Percentiles rank a stretch among this genome's conserved stretches.
phyloP scores from a whole-genome alignment of 805 yeast genomes.

The Yarrowia sp. region DNA sequence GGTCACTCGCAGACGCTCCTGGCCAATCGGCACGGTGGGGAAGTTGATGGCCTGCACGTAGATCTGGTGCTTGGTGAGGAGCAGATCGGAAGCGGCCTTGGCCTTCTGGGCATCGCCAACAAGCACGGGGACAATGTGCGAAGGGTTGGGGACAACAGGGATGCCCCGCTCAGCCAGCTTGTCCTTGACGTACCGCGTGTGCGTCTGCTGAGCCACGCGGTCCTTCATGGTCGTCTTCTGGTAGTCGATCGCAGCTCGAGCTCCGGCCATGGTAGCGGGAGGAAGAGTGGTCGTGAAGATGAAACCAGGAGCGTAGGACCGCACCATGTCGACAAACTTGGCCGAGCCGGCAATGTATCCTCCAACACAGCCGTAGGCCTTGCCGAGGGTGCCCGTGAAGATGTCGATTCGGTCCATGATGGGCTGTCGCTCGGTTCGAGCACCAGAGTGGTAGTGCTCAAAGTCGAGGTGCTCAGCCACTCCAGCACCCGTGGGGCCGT shows the following conservation, averaged over 20 bases:
- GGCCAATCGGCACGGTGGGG: constrained; percentile 96
- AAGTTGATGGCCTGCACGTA: constrained; percentile 98
- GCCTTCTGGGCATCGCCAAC: constrained; percentile 94
- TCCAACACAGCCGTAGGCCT: constrained; percentile 95
- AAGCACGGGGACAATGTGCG: constrained; percentile 93
- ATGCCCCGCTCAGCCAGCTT: constrained; percentile 68
- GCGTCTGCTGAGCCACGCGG: constrained; percentile 79
- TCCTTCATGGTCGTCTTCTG: constrained; percentile 74
- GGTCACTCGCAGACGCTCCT: constrained; percentile 95
- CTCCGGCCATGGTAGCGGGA: constrained; percentile 97
- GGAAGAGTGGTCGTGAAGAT: constrained; percentile 96
- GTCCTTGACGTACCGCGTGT: constrained; percentile 80
- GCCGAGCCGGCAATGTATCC: constrained; percentile 93
- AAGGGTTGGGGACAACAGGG: constrained; percentile 96
- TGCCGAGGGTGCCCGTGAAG: constrained; percentile 96
- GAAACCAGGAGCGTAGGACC: constrained; percentile 96
- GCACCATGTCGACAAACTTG: constrained; percentile 85
- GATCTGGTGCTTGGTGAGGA: constrained; percentile 78
- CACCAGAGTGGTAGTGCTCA: constrained; percentile 69
- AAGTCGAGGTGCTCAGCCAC: constrained; percentile 96
- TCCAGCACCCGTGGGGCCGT: constrained; percentile 99
- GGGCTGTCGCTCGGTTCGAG: constrained; percentile 51
- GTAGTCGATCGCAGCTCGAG: constrained; percentile 79
- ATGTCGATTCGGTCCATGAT: constrained; percentile 89
- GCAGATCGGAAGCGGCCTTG: constrained; percentile 83